Base-by-base conservation (phyloP, 2,329 filamentous ascomycete genomes). In the Calonectria crousiana region DNA sequence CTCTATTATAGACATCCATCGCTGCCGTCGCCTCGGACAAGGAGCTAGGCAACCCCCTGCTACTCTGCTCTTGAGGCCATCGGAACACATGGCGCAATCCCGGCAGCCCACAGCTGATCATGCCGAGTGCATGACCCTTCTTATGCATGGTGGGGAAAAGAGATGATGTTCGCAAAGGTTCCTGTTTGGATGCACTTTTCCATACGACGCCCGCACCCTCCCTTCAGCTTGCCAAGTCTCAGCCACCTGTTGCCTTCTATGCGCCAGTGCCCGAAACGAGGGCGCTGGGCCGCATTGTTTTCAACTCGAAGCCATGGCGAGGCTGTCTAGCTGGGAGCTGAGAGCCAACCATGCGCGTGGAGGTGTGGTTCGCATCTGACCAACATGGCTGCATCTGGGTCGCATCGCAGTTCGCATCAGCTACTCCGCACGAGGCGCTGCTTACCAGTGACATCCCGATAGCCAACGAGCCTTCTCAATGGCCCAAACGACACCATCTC, bases 261-360 rank as follows among this genome's bases (percentile, higher is more conserved):
- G 71, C 70, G 69, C 41, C 38, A 38, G 47, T 77, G 75, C 78
- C 77, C 71, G 58, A 80, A 52, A 68, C 67, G 30, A 44, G 38
- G 51, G 41, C 32, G 47, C 71, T 74, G 74, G 74, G 76, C 72
- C 38, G 64, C 71, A 68, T 60, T 47, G 23, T 56, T 52, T 56
- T 58, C 41, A 66, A 76, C 69, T 44, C 65, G 58, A 53, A 72
- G 26, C 64, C 34, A 38, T 16, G 26, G 53, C 30, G 64, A 72
- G 58, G 74, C 68, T 74, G 67, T 68, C 23, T 44, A 47, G 32
- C 44, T 62, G 41, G 52, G 14, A 34, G 51, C 34, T 10, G 23
- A 51, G 51, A 69, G 62, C 78, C 78, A 79, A 78, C 76, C 78
- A 64, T 78, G 68, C 72, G 41, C 67, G 58, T 70, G 56, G 62